Evolutionary conservation across 2,329 filamentous ascomycete genomes (phyloP).

Genomic region (Fusarium liriodendri): DNA sequence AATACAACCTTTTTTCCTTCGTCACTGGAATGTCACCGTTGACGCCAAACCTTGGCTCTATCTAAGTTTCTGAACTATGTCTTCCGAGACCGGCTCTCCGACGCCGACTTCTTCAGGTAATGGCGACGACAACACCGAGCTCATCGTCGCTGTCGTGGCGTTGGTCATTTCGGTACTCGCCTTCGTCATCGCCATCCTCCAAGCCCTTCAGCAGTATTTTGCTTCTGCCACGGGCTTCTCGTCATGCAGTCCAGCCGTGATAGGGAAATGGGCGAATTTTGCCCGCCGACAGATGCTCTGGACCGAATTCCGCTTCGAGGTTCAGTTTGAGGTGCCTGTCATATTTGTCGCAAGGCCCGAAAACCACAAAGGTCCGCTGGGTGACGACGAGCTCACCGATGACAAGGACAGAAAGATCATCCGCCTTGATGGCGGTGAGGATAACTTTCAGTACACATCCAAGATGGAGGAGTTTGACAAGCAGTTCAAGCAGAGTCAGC

Average conservation of each 20-base stretch:
- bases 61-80: not conserved
- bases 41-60: not conserved
- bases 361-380: slow-evolving; percentile 48
- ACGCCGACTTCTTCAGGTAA: not conserved
- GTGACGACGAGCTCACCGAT: slow-evolving; percentile 17
- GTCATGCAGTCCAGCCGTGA: slow-evolving; percentile 52
- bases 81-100: not conserved
- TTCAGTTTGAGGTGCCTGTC: slow-evolving; percentile 55
- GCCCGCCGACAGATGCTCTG: slow-evolving; percentile 48
- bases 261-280: slow-evolving; percentile 52
- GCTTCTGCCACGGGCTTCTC: slow-evolving; percentile 55
- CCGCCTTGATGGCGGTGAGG: slow-evolving; percentile 18
- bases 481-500: slow-evolving; percentile 28
- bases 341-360: slow-evolving; percentile 53
- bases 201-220: slow-evolving; percentile 56
- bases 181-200: slow-evolving; percentile 51
- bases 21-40: not conserved
- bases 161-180: slow-evolving; percentile 55
- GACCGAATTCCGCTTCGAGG: slow-evolving; percentile 55
- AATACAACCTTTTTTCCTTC: not conserved
- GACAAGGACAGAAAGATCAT: slow-evolving; percentile 34
- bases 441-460: slow-evolving; percentile 31
- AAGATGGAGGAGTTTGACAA: slow-evolving; percentile 30
- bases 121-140: slow-evolving; percentile 35
- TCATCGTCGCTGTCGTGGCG: slow-evolving; percentile 51